Conservation (phyloP, 1,284 basidiomycete genomes). For the Jaminaea rosea region DNA sequence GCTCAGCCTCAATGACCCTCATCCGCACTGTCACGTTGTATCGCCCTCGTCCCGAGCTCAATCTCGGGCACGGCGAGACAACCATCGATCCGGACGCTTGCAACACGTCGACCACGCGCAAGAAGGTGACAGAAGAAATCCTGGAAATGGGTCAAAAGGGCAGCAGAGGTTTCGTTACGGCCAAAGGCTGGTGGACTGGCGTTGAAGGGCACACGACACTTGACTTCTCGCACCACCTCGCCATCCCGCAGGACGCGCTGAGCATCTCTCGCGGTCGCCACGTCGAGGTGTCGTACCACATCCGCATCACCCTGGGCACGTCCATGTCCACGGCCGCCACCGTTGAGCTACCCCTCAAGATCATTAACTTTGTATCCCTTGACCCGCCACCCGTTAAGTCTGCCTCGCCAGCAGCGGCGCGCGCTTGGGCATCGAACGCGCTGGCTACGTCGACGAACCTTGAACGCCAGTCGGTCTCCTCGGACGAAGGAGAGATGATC, state of each 20-base stretch:
- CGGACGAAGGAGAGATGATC: constrained; percentile 21
- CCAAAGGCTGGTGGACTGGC: constrained; percentile 42
- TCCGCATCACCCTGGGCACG: constrained; percentile 65
- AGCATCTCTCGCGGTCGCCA: constrained; percentile 66
- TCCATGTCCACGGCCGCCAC: constrained; percentile 60
- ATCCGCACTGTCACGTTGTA: constrained; percentile 65
- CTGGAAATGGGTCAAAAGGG: constrained; percentile 40
- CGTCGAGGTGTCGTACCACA: constrained; percentile 68
- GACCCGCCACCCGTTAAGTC: constrained; percentile 59
- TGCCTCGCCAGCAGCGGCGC: constrained; percentile 1
- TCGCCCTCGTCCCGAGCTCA: constrained; percentile 53
- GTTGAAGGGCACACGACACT: constrained; percentile 26
- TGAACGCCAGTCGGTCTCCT: background rate
- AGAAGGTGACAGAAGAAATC: constrained; percentile 36
- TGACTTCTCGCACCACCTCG: constrained; percentile 39
- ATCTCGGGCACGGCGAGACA: constrained; percentile 46
- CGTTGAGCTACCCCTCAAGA: constrained; percentile 62
- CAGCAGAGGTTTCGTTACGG: constrained; percentile 29
- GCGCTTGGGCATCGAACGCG: background rate
- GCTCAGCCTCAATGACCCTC: constrained; percentile 61
- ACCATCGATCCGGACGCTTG: constrained; percentile 36
- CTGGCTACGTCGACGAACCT: background rate
- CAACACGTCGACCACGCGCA: constrained; percentile 30
- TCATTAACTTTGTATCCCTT: constrained; percentile 70
- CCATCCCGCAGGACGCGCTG: constrained; percentile 58